These are phyloP conservation scores for Arxiozyma slooffiae DNA, from an alignment of 1,139 yeast genomes.

Conservation along the genomic window DNA sequence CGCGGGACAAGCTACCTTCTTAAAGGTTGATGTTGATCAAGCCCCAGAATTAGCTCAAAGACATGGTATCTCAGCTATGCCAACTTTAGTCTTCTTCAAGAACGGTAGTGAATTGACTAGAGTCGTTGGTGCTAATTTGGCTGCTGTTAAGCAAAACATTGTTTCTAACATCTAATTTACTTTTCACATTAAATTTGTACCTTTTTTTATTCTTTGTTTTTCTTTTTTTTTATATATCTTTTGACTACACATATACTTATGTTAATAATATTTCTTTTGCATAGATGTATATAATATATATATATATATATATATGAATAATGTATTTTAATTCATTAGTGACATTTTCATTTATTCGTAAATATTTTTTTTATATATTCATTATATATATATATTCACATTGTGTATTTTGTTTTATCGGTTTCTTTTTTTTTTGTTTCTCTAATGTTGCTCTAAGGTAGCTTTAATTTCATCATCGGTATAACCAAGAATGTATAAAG, in stretches of 20 bases:
- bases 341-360: neutral
- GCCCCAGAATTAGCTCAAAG: conserved; percentile 63
- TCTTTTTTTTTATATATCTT: neutral
- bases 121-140: conserved; percentile 82
- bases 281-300: neutral
- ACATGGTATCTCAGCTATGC: conserved; percentile 77
- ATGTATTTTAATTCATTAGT: conserved; percentile 2
- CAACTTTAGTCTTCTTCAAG: conserved; percentile 74
- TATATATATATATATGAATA: neutral
- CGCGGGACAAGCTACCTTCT: conserved; percentile 49
- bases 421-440: neutral
- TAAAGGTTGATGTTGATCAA: conserved; percentile 80
- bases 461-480: conserved; percentile 42
- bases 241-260: neutral
- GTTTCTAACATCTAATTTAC: conserved; percentile 40
- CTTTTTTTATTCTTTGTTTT: no score
- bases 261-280: neutral
- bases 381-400: no score
- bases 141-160: conserved; percentile 64
- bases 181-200: neutral
- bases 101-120: conserved; percentile 60
- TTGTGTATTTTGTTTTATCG: neutral
- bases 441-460: conserved; percentile 3
- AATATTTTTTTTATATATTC: no score
- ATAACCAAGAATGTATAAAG: conserved; percentile 74